Percentiles rank a stretch among this genome's conserved stretches.
phyloP scores from a whole-genome alignment of 2,329 filamentous ascomycete species.

The Penicillium sp. region DNA sequence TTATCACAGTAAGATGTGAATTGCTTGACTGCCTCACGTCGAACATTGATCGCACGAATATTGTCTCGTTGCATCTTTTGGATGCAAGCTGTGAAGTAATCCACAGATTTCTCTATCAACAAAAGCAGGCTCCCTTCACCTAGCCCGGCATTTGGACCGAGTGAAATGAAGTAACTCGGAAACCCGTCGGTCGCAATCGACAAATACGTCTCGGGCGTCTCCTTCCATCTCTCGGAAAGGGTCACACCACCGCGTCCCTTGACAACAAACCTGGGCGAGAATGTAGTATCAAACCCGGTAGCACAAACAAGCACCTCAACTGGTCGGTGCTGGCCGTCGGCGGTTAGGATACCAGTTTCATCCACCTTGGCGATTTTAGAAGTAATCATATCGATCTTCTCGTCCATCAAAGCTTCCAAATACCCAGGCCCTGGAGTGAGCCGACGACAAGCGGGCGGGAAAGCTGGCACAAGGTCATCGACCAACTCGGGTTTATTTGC shows the following conservation, averaged over 20 bases:
- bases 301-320: conserved; percentile 41
- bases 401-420: conserved; percentile 62
- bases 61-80: conserved; percentile 39
- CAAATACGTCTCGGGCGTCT: conserved; percentile 39
- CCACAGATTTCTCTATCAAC: conserved; percentile 34
- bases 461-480: conserved; percentile 42
- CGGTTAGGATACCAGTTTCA: conserved; percentile 34
- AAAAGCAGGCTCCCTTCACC: conserved; percentile 38
- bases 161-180: conserved; percentile 37
- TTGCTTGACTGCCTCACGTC: conserved; percentile 27
- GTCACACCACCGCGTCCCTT: conserved; percentile 30
- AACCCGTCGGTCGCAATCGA: conserved; percentile 36
- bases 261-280: conserved; percentile 37
- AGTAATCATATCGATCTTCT: conserved; percentile 62
- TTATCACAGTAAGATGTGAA: conserved; percentile 36
- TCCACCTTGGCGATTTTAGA: conserved; percentile 52
- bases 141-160: conserved; percentile 36
- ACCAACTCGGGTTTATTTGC: conserved; percentile 36
- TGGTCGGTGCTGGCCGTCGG: conserved; percentile 35
- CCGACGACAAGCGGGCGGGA: conserved; percentile 45
- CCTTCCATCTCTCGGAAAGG: conserved; percentile 32
- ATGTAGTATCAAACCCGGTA: conserved; percentile 41
- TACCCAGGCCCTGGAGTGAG: conserved; percentile 51
- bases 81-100: conserved; percentile 37
- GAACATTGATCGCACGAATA: conserved; percentile 32